A percentile compares a stretch with the other conserved stretches of the same genome.
Evolutionary conservation across 495 filamentous ascomycete genomes (phyloP).

Genomic region (Letharia lupina): DNA sequence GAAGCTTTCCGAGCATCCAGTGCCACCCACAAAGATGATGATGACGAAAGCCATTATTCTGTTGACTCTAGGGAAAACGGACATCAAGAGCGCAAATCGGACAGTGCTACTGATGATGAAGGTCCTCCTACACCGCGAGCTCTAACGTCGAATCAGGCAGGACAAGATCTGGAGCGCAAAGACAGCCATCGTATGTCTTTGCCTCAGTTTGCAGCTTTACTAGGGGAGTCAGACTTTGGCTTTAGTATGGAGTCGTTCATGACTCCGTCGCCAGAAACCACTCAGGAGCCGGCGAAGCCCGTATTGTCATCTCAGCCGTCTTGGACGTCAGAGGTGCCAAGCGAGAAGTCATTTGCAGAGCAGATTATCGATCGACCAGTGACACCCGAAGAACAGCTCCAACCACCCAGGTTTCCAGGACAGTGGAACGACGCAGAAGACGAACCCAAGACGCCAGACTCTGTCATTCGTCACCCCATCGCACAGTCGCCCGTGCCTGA

Average conservation of each 20-base stretch:
- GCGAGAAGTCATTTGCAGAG: background rate
- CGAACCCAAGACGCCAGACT: conserved; percentile 77
- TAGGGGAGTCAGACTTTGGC: conserved; percentile 40
- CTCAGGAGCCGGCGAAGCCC: conserved; percentile 18
- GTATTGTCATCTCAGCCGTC: conserved; percentile 7
- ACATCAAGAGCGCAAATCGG: conserved; percentile 20
- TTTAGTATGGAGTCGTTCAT: conserved; percentile 45
- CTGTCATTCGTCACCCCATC: conserved; percentile 77
- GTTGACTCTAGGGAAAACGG: conserved; percentile 30
- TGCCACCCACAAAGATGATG: conserved; percentile 35
- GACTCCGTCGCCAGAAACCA: conserved; percentile 41
- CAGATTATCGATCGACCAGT: conserved; percentile 47
- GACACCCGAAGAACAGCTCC: conserved; percentile 53
- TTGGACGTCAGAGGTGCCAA: conserved; percentile 2
- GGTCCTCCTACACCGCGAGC: conserved; percentile 31
- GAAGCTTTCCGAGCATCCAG: conserved; percentile 39
- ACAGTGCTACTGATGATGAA: conserved; percentile 27
- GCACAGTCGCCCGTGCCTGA: conserved; percentile 39
- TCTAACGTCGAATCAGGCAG: conserved; percentile 8
- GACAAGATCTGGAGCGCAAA: conserved; percentile 12
- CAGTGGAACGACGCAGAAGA: conserved; percentile 42
- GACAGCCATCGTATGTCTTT: conserved; percentile 28
- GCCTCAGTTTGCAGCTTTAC: conserved; percentile 43
- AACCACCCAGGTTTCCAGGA: conserved; percentile 41
- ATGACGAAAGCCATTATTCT: conserved; percentile 46